Evolutionary conservation across 2,329 filamentous ascomycete species (phyloP).

Genomic region (Pseudopyrenochaeta lycopersici): DNA sequence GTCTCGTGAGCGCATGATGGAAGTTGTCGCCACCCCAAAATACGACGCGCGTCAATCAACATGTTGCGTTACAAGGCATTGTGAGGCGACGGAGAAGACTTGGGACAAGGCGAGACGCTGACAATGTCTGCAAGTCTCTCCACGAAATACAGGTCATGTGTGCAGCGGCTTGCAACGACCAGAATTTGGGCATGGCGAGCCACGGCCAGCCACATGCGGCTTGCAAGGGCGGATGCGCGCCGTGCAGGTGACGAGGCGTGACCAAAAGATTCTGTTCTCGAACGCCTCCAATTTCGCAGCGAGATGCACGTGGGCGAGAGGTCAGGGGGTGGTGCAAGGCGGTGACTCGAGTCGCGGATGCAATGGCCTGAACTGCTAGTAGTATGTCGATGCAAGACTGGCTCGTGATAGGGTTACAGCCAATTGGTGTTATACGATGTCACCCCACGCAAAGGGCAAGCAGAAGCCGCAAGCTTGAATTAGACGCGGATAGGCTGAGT

Average conservation of each 20-base stretch:
- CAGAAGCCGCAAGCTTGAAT: conserved; percentile 22
- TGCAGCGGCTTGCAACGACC: conserved; percentile 2
- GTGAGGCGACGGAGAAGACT: conserved; percentile 17
- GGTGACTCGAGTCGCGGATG: conserved; percentile 28
- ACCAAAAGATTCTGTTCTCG: conserved; percentile 36
- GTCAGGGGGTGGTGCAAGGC: conserved; percentile 23
- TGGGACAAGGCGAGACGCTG: not conserved
- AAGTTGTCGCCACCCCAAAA: conserved; percentile 32
- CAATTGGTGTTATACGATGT: conserved; percentile 31
- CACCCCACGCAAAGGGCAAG: conserved; percentile 21
- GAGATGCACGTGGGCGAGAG: conserved; percentile 40
- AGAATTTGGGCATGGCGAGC: conserved; percentile 16
- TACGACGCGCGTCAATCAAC: conserved; percentile 37
- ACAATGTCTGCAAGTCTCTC: conserved; percentile 3
- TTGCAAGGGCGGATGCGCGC: conserved; percentile 25
- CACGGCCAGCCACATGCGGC: conserved; percentile 31
- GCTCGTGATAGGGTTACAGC: conserved; percentile 37
- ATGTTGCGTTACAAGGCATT: conserved; percentile 8
- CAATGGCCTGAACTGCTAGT: conserved; percentile 16
- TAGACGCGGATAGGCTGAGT: conserved; percentile 36
- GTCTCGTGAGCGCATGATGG: conserved; percentile 11
- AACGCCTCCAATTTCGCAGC: conserved; percentile 34
- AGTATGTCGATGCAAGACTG: conserved; percentile 7
- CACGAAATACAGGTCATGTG: conserved; percentile 18
- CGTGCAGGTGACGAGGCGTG: conserved; percentile 29